phyloP scores from a whole-genome alignment of 2,329 filamentous ascomycete genomes.

The Dryadomyces quercivorus region DNA sequence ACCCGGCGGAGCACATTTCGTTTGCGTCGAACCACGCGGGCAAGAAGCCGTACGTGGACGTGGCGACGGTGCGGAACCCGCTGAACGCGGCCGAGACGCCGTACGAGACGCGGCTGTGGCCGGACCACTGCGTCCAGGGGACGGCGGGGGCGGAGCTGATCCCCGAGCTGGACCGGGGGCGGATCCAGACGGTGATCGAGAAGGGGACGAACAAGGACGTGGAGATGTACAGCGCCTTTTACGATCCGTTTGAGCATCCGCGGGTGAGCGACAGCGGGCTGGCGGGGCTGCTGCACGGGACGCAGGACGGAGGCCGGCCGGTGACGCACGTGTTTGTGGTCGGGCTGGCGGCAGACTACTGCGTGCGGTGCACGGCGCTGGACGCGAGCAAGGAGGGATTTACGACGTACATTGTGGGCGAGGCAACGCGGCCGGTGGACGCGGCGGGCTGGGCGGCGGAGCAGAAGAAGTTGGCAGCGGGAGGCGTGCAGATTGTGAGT shows the following conservation, averaged over 20 bases:
- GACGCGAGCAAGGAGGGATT: slow-evolving; percentile 71
- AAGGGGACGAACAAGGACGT: slow-evolving; percentile 66
- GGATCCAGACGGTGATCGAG: slow-evolving; percentile 55
- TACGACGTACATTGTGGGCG: slow-evolving; percentile 60
- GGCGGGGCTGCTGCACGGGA: slow-evolving; percentile 34
- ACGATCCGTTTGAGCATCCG: slow-evolving; percentile 59
- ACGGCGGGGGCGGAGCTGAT: slow-evolving; percentile 63
- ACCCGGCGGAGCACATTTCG: slow-evolving; percentile 72
- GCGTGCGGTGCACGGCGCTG: slow-evolving; percentile 69
- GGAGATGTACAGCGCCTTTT: slow-evolving; percentile 93
- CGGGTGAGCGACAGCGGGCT: slow-evolving; percentile 52
- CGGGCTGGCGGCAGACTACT: slow-evolving; percentile 81
- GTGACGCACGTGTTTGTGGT: slow-evolving; percentile 76
- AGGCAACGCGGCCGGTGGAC: slow-evolving; percentile 66
- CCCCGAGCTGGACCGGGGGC: slow-evolving; percentile 51
- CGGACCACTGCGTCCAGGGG: slow-evolving; percentile 72
- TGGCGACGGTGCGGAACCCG: slow-evolving; percentile 54
- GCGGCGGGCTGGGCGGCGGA: slow-evolving; percentile 42
- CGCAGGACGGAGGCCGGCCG: slow-evolving; percentile 22
- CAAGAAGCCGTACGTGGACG: slow-evolving; percentile 56
- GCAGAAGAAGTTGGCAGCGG: slow-evolving; percentile 38
- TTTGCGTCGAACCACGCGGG: slow-evolving; percentile 70
- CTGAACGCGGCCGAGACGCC: slow-evolving; percentile 44
- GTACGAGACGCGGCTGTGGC: slow-evolving; percentile 69
- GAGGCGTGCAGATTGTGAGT: slow-evolving; percentile 51